Percentiles rank a stretch among this genome's conserved stretches.
Evolutionary conservation across 2,329 filamentous ascomycete species (phyloP).

Genomic region (Xylariaceae sp.): DNA sequence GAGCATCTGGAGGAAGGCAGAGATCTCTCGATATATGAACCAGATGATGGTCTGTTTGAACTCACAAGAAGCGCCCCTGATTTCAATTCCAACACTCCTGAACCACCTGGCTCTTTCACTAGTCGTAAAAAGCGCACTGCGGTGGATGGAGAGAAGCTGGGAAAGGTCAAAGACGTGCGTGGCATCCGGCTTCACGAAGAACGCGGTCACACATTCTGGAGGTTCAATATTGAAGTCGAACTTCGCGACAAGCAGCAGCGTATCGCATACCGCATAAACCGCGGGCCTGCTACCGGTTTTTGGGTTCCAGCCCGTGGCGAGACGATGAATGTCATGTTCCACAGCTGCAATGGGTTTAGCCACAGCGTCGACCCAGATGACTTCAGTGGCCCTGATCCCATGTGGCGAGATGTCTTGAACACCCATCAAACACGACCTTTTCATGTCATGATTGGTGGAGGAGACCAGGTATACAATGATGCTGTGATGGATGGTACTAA

Average conservation of each 20-base stretch:
- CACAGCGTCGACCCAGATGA: conserved; percentile 70
- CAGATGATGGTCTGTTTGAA: conserved; percentile 80
- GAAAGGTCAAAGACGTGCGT: conserved; percentile 77
- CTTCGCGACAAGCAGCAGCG: conserved; percentile 73
- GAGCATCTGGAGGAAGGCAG: conserved; percentile 74
- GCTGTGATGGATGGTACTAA: conserved; percentile 69
- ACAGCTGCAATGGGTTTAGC: conserved; percentile 97
- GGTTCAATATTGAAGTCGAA: conserved; percentile 93
- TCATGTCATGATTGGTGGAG: conserved; percentile 96
- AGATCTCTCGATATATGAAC: conserved; percentile 76
- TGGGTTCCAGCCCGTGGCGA: conserved; percentile 85
- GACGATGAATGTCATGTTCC: conserved; percentile 98
- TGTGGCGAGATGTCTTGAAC: conserved; percentile 96
- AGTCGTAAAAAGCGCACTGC: conserved; percentile 49
- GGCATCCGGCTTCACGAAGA: conserved; percentile 81
- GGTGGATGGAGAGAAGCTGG: conserved; percentile 74
- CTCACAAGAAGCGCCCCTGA: conserved; percentile 54
- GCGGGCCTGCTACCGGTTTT: conserved; percentile 81
- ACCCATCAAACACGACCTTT: conserved; percentile 87
- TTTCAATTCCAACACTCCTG: conserved; percentile 40
- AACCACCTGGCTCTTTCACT: conserved; percentile 51
- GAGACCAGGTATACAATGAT: conserved; percentile 97
- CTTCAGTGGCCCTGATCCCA: conserved; percentile 87
- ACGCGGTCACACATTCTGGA: conserved; percentile 90
- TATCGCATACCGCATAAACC: conserved; percentile 93